A percentile compares a stretch with the other conserved stretches of the same genome.
These are phyloP conservation scores for Apostasia shenzhenica DNA, from an alignment of 106 monocot species.

Conservation along the genomic window DNA sequence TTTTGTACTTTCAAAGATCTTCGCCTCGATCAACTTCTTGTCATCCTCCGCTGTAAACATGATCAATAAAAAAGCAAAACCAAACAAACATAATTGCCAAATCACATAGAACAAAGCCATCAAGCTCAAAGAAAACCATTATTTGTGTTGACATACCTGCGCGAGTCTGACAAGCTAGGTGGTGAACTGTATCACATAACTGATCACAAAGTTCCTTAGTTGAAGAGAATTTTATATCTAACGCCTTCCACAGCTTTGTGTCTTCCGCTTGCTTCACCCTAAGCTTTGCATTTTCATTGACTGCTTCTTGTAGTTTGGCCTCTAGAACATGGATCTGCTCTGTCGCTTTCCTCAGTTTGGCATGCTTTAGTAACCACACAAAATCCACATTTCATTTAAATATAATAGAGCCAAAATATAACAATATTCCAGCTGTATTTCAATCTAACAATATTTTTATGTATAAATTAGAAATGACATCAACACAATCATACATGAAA, in stretches of 20 bases:
- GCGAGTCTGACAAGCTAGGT: slow-evolving; percentile 52
- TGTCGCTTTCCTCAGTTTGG: slow-evolving; percentile 66
- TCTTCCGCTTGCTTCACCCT: slow-evolving; percentile 85
- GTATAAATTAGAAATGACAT: too few species aligned
- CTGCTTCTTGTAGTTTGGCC: slow-evolving; percentile 57
- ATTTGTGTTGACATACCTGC: slow-evolving; percentile 30
- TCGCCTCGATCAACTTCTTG: slow-evolving; percentile 73
- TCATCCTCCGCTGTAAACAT: slow-evolving; percentile 72
- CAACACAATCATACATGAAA: too few species aligned
- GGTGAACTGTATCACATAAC: slow-evolving; percentile 73
- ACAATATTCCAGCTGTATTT: too few species aligned
- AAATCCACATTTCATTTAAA: neutral
- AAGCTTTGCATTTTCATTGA: slow-evolving; percentile 88
- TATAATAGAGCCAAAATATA: too few species aligned
- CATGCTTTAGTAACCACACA: slow-evolving; percentile 38
- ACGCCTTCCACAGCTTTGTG: slow-evolving; percentile 73
- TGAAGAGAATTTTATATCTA: slow-evolving; percentile 83
- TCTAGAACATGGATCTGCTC: slow-evolving; percentile 85
- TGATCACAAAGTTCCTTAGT: slow-evolving; percentile 83
- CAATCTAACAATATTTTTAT: too few species aligned
- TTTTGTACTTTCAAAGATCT: slow-evolving; percentile 49
- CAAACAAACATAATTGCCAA: neutral
- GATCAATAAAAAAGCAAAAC: neutral
- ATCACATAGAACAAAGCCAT: neutral
- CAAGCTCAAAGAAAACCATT: neutral